Evolutionary conservation across 345 rosid genomes (phyloP), one percentile per base, ranked within the genome.

Genomic region (Pistacia vera): DNA sequence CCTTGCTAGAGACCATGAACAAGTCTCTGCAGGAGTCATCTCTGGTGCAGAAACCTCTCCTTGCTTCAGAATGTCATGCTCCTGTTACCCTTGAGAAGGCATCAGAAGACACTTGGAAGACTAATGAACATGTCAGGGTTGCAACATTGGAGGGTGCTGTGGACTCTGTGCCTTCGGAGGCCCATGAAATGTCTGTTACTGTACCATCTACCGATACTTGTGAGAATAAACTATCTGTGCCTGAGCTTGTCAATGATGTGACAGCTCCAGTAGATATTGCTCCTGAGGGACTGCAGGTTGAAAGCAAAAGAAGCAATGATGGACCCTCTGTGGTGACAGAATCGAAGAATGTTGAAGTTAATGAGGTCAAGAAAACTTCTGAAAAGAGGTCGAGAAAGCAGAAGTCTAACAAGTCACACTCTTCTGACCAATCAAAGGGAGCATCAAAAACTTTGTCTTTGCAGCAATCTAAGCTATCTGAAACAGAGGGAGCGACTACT

Each of bases 301-400:
- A 82, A 75, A 88, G 78, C 59, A 90, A 78, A 64, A 77, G 64
- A 60, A 54, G 65, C 72, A 80, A 55, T 75, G 82, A 67, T 62
- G 88, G 84, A 76, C 71, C 79, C 57, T 59, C 86, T 41, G 65
- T 66, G 33, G 81, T 57, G 51, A 58, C 83, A 7, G 93, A 85
- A 74, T 79, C 70, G 28, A 91, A 85, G 80, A 81, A 55, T 78
- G 79, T 48, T 82, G 98, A 93, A 80, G 79, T 74, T 41, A 81
- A 82, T 66, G 97, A 89, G 67, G 83, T 75, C 28, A 89, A 83
- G 70, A 96, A 90, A 78, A 75, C 88, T 72, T 83, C 92, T 30
- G 98, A 90, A 75, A 96, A 93, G 90, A 94, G 91, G 86, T 83
- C 97, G 38, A 91, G 89, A 81, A 94, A 89, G 83, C 97, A 92